Percentiles rank a stretch among this genome's conserved stretches.
These are phyloP conservation scores for Naganishia randhawae DNA, from an alignment of 768 basidiomycete genomes.

Conservation along the genomic window DNA sequence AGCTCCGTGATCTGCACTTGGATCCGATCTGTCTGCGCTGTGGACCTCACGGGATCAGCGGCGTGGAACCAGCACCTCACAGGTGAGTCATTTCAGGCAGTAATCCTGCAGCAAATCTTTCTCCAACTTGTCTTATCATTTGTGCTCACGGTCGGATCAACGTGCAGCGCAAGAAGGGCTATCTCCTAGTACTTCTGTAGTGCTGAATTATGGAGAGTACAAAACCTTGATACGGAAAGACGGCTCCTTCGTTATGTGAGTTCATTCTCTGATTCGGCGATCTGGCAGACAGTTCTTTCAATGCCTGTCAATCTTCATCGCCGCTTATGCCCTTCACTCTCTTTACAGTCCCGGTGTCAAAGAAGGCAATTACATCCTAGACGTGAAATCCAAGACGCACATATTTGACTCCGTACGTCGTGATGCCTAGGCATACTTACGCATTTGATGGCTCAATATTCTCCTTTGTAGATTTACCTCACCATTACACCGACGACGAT, in stretches of 20 bases:
- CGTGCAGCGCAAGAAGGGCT: slow-evolving; percentile 4
- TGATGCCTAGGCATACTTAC: background rate
- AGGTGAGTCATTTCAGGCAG: background rate
- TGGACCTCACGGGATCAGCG: slow-evolving; percentile 7
- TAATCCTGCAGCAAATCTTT: background rate
- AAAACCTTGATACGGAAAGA: slow-evolving; percentile 38
- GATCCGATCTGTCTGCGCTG: slow-evolving; percentile 38
- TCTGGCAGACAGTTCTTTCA: background rate
- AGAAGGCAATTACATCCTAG: slow-evolving; percentile 38
- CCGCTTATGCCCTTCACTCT: background rate
- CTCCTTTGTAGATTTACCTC: slow-evolving; percentile 30
- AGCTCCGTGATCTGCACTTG: background rate
- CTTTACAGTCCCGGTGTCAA: slow-evolving; percentile 31
- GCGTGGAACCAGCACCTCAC: slow-evolving; percentile 12
- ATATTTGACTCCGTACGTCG: slow-evolving; percentile 36
- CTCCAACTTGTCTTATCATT: background rate
- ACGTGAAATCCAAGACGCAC: slow-evolving; percentile 35
- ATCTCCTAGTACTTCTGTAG: slow-evolving; percentile 5
- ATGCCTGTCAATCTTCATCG: background rate
- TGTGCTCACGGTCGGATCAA: background rate
- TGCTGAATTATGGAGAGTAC: slow-evolving; percentile 32
- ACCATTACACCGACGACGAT: slow-evolving; percentile 29
- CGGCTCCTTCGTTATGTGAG: slow-evolving; percentile 44
- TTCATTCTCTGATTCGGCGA: background rate
- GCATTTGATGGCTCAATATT: background rate